phyloP scores from a whole-genome alignment of 2,329 filamentous ascomycete species.

The Tolypocladium ovalisporum region DNA sequence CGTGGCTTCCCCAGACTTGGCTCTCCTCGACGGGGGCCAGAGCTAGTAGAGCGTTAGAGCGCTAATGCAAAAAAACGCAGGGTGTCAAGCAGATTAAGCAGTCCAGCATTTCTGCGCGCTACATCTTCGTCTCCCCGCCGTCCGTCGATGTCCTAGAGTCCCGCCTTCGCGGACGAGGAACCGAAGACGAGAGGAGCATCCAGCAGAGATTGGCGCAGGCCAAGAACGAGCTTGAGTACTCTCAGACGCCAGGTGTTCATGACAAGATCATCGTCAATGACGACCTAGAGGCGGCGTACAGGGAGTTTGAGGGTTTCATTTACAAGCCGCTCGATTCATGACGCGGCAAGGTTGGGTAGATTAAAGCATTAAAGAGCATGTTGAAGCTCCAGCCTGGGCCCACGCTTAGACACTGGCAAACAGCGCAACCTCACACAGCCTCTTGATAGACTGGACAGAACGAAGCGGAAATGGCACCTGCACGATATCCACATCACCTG shows the following conservation, averaged over 20 bases:
- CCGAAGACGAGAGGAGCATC: conserved; percentile 66
- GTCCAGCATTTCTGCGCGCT: conserved; percentile 63
- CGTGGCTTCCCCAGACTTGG: no score
- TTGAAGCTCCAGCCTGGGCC: background rate
- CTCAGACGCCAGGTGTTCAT: conserved; percentile 49
- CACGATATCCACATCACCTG: background rate
- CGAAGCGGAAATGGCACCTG: background rate
- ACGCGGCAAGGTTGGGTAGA: background rate
- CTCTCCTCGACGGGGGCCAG: background rate
- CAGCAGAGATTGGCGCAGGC: conserved; percentile 61
- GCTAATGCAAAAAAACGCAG: conserved; percentile 7
- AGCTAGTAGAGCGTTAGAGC: background rate
- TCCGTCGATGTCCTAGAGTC: conserved; percentile 62
- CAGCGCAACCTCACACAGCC: background rate
- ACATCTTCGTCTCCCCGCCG: conserved; percentile 77
- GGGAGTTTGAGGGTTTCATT: conserved; percentile 40
- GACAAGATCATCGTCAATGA: conserved; percentile 28
- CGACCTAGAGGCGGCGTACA: conserved; percentile 39
- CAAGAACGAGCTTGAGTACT: conserved; percentile 61
- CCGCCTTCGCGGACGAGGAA: conserved; percentile 62
- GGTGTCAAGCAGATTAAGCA: conserved; percentile 89
- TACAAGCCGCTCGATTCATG: conserved; percentile 20
- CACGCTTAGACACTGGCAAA: background rate
- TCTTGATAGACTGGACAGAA: background rate
- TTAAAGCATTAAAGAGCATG: background rate